Evolutionary conservation across 257 asterid genomes (phyloP).

Genomic region (Fraxinus quadrangulata): DNA sequence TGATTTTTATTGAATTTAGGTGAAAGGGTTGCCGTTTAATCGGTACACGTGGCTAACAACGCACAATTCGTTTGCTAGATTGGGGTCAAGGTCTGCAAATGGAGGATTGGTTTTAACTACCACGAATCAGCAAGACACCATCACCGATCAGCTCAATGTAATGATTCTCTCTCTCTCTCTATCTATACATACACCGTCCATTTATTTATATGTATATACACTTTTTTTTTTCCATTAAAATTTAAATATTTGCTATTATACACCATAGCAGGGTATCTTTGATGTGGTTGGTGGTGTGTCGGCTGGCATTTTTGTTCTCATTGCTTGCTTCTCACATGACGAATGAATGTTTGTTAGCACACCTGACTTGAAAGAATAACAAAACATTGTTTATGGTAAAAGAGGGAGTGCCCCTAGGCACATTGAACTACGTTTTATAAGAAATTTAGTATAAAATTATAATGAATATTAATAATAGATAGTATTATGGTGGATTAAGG

Average conservation of each 20-base stretch:
- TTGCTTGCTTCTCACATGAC: conserved; percentile 23
- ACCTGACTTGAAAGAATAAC: conserved; percentile 18
- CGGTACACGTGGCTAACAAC: conserved; percentile 90
- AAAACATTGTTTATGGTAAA: conserved; percentile 8
- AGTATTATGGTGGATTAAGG: too few relatives aligned
- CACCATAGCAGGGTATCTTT: background rate
- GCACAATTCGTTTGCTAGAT: conserved; percentile 78
- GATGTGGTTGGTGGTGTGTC: conserved; percentile 35
- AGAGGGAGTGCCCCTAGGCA: background rate
- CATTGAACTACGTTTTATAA: too few relatives aligned
- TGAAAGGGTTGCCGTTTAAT: conserved; percentile 76
- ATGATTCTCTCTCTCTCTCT: background rate
- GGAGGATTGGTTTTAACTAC: conserved; percentile 66
- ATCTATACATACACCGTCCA: background rate
- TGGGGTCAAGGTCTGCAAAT: conserved; percentile 67
- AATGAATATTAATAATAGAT: too few relatives aligned
- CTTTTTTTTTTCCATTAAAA: background rate
- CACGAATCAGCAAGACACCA: conserved; percentile 83
- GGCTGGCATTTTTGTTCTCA: conserved; percentile 7
- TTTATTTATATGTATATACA: background rate
- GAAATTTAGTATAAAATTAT: too few relatives aligned
- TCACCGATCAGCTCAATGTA: conserved; percentile 80
- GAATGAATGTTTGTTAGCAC: conserved; percentile 37
- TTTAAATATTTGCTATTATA: background rate
- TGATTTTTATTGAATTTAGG: conserved; percentile 39